These are phyloP conservation scores for Fraxinus paxiana DNA, from an alignment of 305 asterid species.

Conservation along the genomic window DNA sequence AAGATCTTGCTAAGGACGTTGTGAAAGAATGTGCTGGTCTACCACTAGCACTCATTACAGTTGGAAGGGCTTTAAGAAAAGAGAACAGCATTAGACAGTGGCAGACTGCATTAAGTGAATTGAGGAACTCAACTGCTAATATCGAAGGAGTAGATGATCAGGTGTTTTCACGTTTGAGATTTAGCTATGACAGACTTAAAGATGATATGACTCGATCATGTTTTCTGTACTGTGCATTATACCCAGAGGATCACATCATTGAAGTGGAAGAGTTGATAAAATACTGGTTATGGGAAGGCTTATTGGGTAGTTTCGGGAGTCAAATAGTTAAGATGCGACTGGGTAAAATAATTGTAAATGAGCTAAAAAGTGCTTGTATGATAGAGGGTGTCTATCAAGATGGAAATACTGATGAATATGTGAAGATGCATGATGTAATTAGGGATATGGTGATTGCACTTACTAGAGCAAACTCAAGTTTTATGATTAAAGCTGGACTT, in stretches of 20 bases:
- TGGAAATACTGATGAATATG: conserved; percentile 5
- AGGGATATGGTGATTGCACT: conserved; percentile 34
- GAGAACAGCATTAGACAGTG: conserved; percentile 22
- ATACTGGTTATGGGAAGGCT: conserved; percentile 34
- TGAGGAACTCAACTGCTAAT: conserved; percentile 22
- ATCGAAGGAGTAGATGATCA: conserved; percentile 27
- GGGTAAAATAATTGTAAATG: conserved; percentile 26
- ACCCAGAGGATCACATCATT: conserved; percentile 37
- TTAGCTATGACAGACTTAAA: conserved; percentile 31
- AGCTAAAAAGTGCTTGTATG: conserved; percentile 26
- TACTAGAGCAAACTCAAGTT: conserved; percentile 22
- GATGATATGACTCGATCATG: conserved; percentile 28
- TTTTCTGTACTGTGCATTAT: conserved; percentile 33
- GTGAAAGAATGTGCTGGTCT: conserved; percentile 36
- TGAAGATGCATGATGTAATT: conserved; percentile 38
- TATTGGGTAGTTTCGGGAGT: conserved; percentile 20
- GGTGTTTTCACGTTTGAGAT: conserved; percentile 31
- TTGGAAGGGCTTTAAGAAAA: conserved; percentile 34
- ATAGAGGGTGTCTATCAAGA: conserved; percentile 24
- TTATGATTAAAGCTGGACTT: conserved; percentile 29
- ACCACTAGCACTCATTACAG: conserved; percentile 34
- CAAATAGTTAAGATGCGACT: conserved; percentile 20
- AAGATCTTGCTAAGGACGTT: conserved; percentile 24
- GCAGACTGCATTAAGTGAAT: conserved; percentile 24
- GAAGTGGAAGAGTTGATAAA: conserved; percentile 26